phyloP scores from a whole-genome alignment of 2,329 filamentous ascomycete species.

The Monilinia laxa region DNA sequence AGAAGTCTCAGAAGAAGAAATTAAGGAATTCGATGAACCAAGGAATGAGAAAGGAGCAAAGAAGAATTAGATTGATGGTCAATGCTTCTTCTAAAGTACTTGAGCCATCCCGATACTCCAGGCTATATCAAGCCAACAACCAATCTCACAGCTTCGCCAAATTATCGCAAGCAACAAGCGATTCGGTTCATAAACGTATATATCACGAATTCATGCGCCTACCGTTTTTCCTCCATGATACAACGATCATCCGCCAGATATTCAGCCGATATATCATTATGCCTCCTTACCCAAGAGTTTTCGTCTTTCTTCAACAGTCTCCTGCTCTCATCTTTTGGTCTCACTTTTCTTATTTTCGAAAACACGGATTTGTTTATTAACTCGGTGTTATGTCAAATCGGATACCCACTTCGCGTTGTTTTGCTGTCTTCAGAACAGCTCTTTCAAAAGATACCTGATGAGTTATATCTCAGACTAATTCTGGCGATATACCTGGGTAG shows the following conservation, averaged over 20 bases:
- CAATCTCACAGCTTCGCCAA: background rate
- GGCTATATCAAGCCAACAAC: background rate
- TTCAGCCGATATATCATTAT: too few species aligned
- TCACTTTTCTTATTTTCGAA: background rate
- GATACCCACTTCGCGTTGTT: slow-evolving; percentile 3
- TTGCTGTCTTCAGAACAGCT: background rate
- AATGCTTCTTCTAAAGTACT: too few species aligned
- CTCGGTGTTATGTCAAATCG: background rate
- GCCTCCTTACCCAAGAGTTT: background rate
- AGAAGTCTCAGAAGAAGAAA: slow-evolving; percentile 12
- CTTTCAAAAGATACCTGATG: background rate
- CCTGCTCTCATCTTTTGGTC: background rate
- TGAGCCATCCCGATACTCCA: background rate
- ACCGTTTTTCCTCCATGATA: background rate
- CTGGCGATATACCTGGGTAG: background rate
- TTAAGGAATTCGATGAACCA: background rate
- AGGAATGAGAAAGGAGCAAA: background rate
- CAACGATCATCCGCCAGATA: background rate
- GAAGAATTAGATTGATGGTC: background rate
- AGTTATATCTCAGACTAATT: background rate
- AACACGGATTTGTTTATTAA: background rate
- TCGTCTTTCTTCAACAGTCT: background rate
- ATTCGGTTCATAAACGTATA: background rate
- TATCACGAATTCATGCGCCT: too few species aligned
- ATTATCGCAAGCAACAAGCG: background rate